These are phyloP conservation scores for Apiotrichum brassicae DNA, from an alignment of 1,284 basidiomycete species.

Conservation along the genomic window DNA sequence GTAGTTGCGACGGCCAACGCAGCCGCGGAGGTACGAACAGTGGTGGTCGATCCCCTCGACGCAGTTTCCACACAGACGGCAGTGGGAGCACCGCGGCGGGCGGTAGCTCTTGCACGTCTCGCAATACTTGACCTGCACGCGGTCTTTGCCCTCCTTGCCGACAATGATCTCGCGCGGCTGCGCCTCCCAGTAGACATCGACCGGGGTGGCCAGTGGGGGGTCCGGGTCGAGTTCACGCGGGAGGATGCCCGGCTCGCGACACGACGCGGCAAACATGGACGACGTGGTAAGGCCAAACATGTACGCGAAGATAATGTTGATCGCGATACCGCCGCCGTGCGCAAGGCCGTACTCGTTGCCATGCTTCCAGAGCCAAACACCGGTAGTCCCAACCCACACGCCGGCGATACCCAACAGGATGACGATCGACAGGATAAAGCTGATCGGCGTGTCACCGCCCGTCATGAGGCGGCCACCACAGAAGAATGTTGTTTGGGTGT, in stretches of 20 bases:
- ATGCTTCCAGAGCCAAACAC: slow-evolving; percentile 77
- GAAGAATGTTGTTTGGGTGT: slow-evolving; percentile 61
- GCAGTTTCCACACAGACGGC: slow-evolving; percentile 91
- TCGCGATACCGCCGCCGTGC: slow-evolving; percentile 68
- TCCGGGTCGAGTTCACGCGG: slow-evolving; percentile 76
- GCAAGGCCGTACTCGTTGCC: slow-evolving; percentile 65
- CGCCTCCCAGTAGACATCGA: slow-evolving; percentile 57
- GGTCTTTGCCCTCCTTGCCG: slow-evolving; percentile 65
- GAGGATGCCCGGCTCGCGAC: slow-evolving; percentile 78
- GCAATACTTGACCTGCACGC: slow-evolving; percentile 84
- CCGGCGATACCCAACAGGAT: slow-evolving; percentile 63
- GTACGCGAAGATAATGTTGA: slow-evolving; percentile 58
- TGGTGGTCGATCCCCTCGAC: slow-evolving; percentile 80
- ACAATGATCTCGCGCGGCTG: slow-evolving; percentile 75
- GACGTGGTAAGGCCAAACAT: slow-evolving; percentile 32
- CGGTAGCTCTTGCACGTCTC: slow-evolving; percentile 82
- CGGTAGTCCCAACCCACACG: slow-evolving; percentile 75
- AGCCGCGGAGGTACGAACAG: slow-evolving; percentile 92
- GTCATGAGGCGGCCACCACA: slow-evolving; percentile 64
- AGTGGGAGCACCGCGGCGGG: slow-evolving; percentile 84
- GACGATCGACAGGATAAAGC: slow-evolving; percentile 61
- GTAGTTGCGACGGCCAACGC: slow-evolving; percentile 85
- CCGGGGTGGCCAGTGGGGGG: slow-evolving; percentile 59
- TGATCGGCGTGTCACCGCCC: slow-evolving; percentile 75
- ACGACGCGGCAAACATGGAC: slow-evolving; percentile 53